Conservation (phyloP, 164 flowering plant genomes). For the Berberis thunbergii region DNA sequence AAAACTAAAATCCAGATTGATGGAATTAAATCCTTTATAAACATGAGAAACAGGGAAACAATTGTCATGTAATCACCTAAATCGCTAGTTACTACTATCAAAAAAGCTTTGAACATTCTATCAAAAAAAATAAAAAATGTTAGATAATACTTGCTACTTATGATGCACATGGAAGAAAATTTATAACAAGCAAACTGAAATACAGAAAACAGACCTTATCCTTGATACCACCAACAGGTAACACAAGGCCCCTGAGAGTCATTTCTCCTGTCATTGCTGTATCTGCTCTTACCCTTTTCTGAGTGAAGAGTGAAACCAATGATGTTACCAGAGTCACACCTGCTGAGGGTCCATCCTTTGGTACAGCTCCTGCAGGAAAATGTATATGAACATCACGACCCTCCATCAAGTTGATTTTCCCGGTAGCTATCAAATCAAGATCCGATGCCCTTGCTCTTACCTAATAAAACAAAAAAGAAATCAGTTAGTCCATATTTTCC, state of each 20-base stretch:
- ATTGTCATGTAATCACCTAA: too few species aligned
- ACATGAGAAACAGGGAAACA: too few species aligned
- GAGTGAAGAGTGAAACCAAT: slow-evolving; percentile 77
- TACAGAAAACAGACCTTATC: slow-evolving; percentile 57
- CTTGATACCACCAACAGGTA: slow-evolving; percentile 98
- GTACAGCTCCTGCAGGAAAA: slow-evolving; percentile 98
- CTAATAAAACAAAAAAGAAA: slow-evolving; percentile 19
- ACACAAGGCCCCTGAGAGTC: slow-evolving; percentile 91
- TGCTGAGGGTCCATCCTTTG: slow-evolving; percentile 99
- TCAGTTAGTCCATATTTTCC: background rate
- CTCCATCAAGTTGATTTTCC: slow-evolving; percentile 55
- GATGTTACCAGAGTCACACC: slow-evolving; percentile 97
- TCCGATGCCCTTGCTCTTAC: slow-evolving; percentile 84
- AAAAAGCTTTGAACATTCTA: too few species aligned
- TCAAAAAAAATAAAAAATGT: too few species aligned
- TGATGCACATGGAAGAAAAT: too few species aligned
- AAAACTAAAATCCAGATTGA: too few species aligned
- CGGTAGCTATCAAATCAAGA: slow-evolving; percentile 50
- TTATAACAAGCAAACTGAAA: too few species aligned
- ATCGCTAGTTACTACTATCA: too few species aligned
- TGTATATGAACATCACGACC: slow-evolving; percentile 92
- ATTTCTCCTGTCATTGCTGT: slow-evolving; percentile 99
- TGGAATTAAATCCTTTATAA: too few species aligned
- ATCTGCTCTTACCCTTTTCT: slow-evolving; percentile 74
- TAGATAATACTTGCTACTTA: too few species aligned